Evolutionary conservation across 2,329 filamentous ascomycete genomes (phyloP), one percentile per base, ranked within the genome.

Genomic region (Xylariaceae sp.): DNA sequence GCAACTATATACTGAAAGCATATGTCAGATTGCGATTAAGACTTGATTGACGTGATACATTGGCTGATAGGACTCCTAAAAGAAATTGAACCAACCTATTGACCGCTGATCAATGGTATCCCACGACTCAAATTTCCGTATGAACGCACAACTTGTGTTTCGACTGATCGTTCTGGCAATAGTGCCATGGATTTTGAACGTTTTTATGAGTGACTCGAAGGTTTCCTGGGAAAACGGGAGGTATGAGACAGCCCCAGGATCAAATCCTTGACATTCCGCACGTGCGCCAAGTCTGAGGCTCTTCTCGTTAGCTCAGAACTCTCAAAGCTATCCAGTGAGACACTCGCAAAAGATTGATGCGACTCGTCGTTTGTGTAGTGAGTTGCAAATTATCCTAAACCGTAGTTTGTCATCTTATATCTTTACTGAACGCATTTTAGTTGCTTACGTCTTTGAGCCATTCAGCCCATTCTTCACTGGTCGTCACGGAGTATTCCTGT

Each of bases 1-100:
- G 10, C 45, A 48, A 17, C 45, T 48, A 17, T 48, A 51, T 16
- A 48, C 49, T 48, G 8, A n/a, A n/a, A n/a, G n/a, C n/a, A n/a
- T n/a, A n/a, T 6, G n/a, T 20, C 20, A 7, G 22, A 17, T 4
- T 12, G 2, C 46, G 11, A 49, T 35, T 8, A 29, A 29, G 8
- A 29, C n/a, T n/a, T n/a, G n/a, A n/a, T n/a, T n/a, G n/a, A n/a
- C n/a, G n/a, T n/a, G n/a, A n/a, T n/a, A n/a, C n/a, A 20, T 40
- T 23, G 17, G n/a, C 3, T 5, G 8, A 29, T 34, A 5, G 23
- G 16, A 10, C 12, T 19, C 16, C 10, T 20, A 21, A 20, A 5
- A 20, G 7, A 10, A n/a, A 11, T n/a, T 11, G 19, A 38, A 42
- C 47, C 6, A 27, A 49, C 47, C 47, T 40, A 47, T 40, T 6